Evolutionary conservation across 495 filamentous ascomycete species (phyloP).

Genomic region (Penicillium bialowiezense): DNA sequence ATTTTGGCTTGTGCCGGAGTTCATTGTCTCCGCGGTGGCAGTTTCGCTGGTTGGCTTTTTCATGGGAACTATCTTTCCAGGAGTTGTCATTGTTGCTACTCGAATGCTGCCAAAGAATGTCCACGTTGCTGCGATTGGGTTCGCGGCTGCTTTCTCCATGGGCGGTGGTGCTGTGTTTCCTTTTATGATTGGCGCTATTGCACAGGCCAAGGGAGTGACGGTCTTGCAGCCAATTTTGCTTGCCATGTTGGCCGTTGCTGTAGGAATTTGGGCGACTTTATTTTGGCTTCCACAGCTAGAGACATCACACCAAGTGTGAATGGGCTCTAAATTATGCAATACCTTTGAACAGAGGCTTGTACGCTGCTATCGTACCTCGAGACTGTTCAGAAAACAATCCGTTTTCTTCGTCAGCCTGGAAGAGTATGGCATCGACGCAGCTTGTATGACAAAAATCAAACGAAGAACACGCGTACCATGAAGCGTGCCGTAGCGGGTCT

Average conservation of each 20-base stretch:
- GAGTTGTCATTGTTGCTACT: conserved; percentile 69
- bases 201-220: conserved; percentile 64
- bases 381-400: no score
- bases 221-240: conserved; percentile 67
- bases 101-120: conserved; percentile 70
- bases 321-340: no score
- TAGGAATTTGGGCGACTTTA: conserved; percentile 16
- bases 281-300: conserved; percentile 7
- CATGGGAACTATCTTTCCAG: conserved; percentile 60
- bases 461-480: no score
- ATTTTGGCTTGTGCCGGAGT: conserved; percentile 64
- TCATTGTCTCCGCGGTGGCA: conserved; percentile 66
- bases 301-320: conserved; percentile 8
- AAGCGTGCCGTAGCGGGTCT: no score
- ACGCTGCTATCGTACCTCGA: no score
- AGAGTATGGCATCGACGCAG: no score
- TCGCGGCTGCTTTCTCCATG: conserved; percentile 73
- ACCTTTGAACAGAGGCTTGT: no score
- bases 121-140: conserved; percentile 75
- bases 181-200: conserved; percentile 70
- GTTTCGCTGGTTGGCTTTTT: conserved; percentile 67
- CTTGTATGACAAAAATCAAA: no score
- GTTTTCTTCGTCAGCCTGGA: no score
- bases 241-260: conserved; percentile 33
- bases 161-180: conserved; percentile 69